A percentile compares a stretch with the other conserved stretches of the same genome.
phyloP scores from a whole-genome alignment of 352 stramenopile species.

The Saprolegnia parasitica region DNA sequence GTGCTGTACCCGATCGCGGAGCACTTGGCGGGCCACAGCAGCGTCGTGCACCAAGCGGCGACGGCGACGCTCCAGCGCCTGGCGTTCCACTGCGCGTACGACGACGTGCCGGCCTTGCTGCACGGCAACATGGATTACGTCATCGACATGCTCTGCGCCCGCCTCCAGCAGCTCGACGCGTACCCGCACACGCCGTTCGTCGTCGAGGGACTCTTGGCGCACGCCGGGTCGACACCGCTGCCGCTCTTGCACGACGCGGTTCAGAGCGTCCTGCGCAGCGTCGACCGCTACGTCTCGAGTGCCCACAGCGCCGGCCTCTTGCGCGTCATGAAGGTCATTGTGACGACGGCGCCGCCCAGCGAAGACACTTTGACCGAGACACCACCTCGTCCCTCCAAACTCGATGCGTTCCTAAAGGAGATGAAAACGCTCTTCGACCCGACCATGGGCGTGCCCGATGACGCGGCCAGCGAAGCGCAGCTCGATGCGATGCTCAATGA shows the following conservation, averaged over 20 bases:
- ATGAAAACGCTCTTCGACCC: constrained; percentile 43
- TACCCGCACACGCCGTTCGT: constrained; percentile 74
- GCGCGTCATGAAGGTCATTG: constrained; percentile 32
- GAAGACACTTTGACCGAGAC: constrained; percentile 3
- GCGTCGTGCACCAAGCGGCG: constrained; percentile 62
- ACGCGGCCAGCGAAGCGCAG: constrained; percentile 32
- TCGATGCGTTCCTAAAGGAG: constrained; percentile 57
- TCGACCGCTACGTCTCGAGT: constrained; percentile 75
- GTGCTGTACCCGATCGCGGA: constrained; percentile 80
- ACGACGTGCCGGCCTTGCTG: constrained; percentile 56
- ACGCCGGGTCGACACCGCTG: constrained; percentile 56
- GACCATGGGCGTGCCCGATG: constrained; percentile 34
- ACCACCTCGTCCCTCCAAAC: constrained; percentile 28
- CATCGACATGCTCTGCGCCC: constrained; percentile 66
- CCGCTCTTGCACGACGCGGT: constrained; percentile 74
- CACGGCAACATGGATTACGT: constrained; percentile 86
- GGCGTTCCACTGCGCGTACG: constrained; percentile 52
- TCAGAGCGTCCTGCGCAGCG: constrained; percentile 54
- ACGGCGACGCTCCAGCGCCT: constrained; percentile 66
- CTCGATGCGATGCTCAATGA: constrained; percentile 5
- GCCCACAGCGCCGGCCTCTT: constrained; percentile 44
- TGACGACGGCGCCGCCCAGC: constrained; percentile 2
- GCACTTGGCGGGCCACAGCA: constrained; percentile 56
- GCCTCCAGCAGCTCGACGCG: constrained; percentile 59
- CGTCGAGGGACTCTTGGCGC: constrained; percentile 60